Base-by-base conservation (phyloP, 148 eudicot genomes). In the Cornus kousa region DNA sequence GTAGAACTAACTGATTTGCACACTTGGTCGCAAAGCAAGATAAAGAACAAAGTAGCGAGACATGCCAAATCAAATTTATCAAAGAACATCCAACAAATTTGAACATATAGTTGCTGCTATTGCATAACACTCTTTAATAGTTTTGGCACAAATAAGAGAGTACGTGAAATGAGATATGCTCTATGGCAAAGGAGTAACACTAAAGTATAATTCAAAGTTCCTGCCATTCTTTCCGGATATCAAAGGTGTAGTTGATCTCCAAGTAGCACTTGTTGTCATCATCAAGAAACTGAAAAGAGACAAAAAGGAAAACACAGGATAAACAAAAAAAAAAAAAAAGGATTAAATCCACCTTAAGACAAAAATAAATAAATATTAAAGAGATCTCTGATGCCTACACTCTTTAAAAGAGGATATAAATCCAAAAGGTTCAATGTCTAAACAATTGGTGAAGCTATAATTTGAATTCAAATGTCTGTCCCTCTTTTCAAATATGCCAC, bases 241-340 rank as follows among this genome's bases (percentile, higher is more conserved):
- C 94, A 32, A 91, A 93, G 24, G 93, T 82, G 77, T 93, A 93
- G 80, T 91, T 91, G 74, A 91, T 87, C 90, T 89, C 94, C 90
- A 93, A 81, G 84, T 91, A 91, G 86, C 94, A 87, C 81, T 83
- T 90, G 83, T 91, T 91, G 81, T 93, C 97, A 73, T 93, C 97
- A 43, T 93, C 97, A 74, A 93, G 79, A 81, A 93, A 93, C 97
- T 93, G 89, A 70, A 80, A 24, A 72, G 4, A 65, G 13, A 37
- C 59, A 66, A 24, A 24, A 67, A 57, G 35, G 33, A 62, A 62
- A 19, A 19, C 9, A 24, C 28, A 68, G 16, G 11, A 5, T 33
- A 75, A 32, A 32, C n/a, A 55, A 64, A 3, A 7, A 53, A 48
- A 8, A 39, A 23, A 71, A 76, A 12, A 71, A 22, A 0, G 28